Evolutionary conservation across 176 grass and related monocot species (phyloP), one percentile per base, ranked within the genome.

Genomic region (Avena sativa): DNA sequence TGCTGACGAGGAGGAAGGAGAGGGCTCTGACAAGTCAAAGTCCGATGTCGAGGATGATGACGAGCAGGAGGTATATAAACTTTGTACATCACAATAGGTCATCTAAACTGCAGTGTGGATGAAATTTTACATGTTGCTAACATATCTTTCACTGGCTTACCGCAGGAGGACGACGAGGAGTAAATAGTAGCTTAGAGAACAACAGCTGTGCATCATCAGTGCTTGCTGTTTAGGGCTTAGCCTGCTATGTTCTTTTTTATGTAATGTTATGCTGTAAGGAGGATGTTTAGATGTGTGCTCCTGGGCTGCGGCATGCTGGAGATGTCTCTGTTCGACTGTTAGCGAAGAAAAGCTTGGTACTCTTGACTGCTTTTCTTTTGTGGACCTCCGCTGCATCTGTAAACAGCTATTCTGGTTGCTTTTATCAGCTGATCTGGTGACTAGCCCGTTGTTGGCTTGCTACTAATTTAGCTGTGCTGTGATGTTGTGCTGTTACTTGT

Each of bases 21-120:
- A 86, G 43, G 91, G 84, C n/a, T 96, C 93, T n/a, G 90, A 95
- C 86, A 95, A 92, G 88, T 92, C 84, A 28, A 96, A 96, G 62
- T 96, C 94, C 9, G 94, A 96, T 12, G 90, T 97, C 28, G 92
- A 97, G 88, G 90, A 97, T 62, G 90, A 93, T 34, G 91, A 65
- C 23, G 91, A 92, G 93, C 46, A 47, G 46, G 17, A 94, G 86
- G 92, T 97, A 85, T 74, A 17, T 71, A 81, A 51, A 79, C 71
- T 52, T 52, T 67, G 36, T 70, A 61, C 3, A 46, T 49, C 32
- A 26, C 44, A 32, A 1, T 34, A 17, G 2, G 17, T 43, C 3
- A 6, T 19, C 4, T 12, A 72, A 16, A 72, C 15, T 59, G 30
- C 19, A 70, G 43, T 64, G 30, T 0, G 0, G 7, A 62, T 84